Evolutionary conservation across 345 rosid genomes (phyloP), one percentile per base, ranked within the genome.

Genomic region (Gossypium bickii): DNA sequence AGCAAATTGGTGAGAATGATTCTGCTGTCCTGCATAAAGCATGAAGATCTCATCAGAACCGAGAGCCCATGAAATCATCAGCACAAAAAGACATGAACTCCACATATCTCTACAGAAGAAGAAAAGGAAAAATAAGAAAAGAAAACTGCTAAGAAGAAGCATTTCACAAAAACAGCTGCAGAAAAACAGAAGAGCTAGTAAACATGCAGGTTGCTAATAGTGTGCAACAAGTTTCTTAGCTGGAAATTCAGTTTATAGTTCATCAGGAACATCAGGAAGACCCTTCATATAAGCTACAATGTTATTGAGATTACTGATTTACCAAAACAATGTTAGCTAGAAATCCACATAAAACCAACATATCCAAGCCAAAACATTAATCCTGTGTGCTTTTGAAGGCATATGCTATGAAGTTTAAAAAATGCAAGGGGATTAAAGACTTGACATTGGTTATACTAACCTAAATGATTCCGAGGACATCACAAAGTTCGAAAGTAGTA

Each of bases 1-100:
- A 83, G 86, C 99, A 96, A 82, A 93, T 96, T 78, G 99, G 99
- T 17, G 97, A 96, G 79, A 96, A 96, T 65, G 93, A 92, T 78
- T 96, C 99, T 65, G 99, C 93, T 52, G 95, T 93, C 88, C 99
- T 93, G 98, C 86, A 84, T 52, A 68, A 78, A 58, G 71, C 56
- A 66, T 69, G 60, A 73, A 64, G 22, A 78, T 29, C 16, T 18
- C 56, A 56, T 75, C 24, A 78, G 76, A 67, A 59, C 53, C 51
- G 41, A 43, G 69, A 59, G 52, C 70, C 52, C 59, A 53, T 12
- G 25, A 58, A 49, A 73, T 60, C 58, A 34, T 57, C 12, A 45
- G 52, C n/a, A n/a, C 43, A 27, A 48, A 66, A 10, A 41, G 25
- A 49, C 58, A 73, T 38, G 10, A 20, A 51, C 24, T 27, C 29